Base-by-base conservation (phyloP, 805 yeast genomes). In the Metschnikowia peoriensis region DNA sequence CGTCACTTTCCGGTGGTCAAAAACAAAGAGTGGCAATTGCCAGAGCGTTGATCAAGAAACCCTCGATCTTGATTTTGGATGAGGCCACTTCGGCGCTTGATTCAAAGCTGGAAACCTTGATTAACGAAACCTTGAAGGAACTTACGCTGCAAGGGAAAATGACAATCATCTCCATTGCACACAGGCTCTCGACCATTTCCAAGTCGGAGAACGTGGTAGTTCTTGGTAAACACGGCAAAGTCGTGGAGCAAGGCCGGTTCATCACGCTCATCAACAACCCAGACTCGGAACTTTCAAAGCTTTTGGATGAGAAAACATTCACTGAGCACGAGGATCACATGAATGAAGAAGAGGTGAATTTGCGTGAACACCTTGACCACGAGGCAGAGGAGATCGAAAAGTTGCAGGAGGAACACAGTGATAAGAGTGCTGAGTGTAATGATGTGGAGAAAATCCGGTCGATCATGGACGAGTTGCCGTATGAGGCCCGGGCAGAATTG, bases 11-110 rank as follows among this genome's bases (percentile, higher is more conserved):
- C 5, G 92, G 91, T 38, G 92, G 92, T 11, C 92, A 86, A 66
- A 85, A 86, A 64, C 92, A 86, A 69, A 77, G 90, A 59, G 73
- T 86, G 41, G 91, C 91, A 7, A 84, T 86, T 67, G 92, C 92
- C 0, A 72, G 92, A 56, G 89, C 89, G 1, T 70, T 86, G 54
- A 81, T 86, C 51, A 83, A 87, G 54, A 76, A 81, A 52, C 92
- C 92, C 7, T 73, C 79, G 44, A 75, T 86, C 17, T 69, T 86
- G 58, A 76, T 86, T 5, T 70, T 86, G 50, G 92, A 86, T 60
- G 92, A 86, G 61, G 88, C 88, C 6, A 83, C 88, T 0, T 81
- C 86, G 3, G 87, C 88, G 1, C 68, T 83, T 38, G 88, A 83
- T 61, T 71, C 77, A 22, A 72, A 69, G 59, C 76, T 78, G 63